phyloP scores from a whole-genome alignment of 1,139 yeast genomes.

The Suhomyces choctaworum region DNA sequence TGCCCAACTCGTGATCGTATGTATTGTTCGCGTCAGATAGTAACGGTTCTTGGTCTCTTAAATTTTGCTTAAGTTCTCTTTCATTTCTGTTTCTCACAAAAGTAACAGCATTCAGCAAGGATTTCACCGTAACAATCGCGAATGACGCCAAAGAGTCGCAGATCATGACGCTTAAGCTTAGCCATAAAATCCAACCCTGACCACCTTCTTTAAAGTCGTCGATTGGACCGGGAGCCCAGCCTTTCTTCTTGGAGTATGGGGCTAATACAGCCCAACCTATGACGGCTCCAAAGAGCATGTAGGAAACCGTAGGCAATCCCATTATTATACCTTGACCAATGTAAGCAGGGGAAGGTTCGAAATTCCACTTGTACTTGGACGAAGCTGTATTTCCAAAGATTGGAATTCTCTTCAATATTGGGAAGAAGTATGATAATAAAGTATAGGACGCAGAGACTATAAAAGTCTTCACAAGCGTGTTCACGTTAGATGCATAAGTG shows the following conservation, averaged over 20 bases:
- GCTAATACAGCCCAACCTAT: constrained; percentile 92
- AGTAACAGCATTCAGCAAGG: constrained; percentile 25
- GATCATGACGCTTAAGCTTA: constrained; percentile 90
- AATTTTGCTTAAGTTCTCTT: constrained; percentile 4
- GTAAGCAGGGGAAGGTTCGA: constrained; percentile 96
- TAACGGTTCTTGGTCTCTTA: constrained; percentile 5
- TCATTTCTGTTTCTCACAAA: constrained; percentile 9
- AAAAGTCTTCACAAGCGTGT: constrained; percentile 60
- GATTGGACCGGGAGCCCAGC: constrained; percentile 89
- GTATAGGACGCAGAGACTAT: constrained; percentile 72
- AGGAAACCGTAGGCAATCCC: constrained; percentile 90
- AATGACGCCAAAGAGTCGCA: constrained; percentile 87
- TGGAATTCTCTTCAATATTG: constrained; percentile 67
- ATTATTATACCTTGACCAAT: constrained; percentile 96
- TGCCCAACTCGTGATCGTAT: constrained; percentile 2
- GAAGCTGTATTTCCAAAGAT: constrained; percentile 73
- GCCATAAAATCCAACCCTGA: constrained; percentile 98
- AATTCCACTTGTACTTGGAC: constrained; percentile 71
- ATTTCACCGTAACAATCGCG: constrained; percentile 56
- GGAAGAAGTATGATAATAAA: constrained; percentile 66
- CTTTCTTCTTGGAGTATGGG: constrained; percentile 65
- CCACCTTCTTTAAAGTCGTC: constrained; percentile 93
- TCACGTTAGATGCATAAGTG: constrained; percentile 43
- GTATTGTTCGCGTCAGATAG: constrained; percentile 2
- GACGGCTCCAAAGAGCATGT: constrained; percentile 87